phyloP scores from a whole-genome alignment of 2,329 filamentous ascomycete species.

The Clonostachys sp. region DNA sequence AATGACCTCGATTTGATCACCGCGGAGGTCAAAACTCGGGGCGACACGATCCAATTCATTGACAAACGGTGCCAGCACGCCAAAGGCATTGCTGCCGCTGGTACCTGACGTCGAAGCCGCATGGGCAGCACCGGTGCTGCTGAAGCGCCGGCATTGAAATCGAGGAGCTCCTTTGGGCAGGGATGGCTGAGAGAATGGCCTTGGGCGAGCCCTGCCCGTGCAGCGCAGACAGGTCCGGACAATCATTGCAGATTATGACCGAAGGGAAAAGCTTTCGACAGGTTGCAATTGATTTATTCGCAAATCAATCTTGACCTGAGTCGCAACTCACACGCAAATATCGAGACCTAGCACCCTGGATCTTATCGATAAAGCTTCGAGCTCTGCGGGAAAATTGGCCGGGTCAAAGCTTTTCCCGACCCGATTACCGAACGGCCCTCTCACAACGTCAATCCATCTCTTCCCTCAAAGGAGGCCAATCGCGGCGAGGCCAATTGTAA shows the following conservation, averaged over 20 bases:
- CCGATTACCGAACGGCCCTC: slow-evolving; percentile 1
- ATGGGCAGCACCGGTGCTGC: slow-evolving; percentile 14
- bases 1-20: slow-evolving; percentile 76
- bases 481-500: slow-evolving; percentile 16
- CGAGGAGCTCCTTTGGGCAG: slow-evolving; percentile 13
- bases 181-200: neutral
- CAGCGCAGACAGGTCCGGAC: slow-evolving; percentile 25
- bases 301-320: too few species aligned
- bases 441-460: slow-evolving; percentile 1
- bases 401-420: too few species aligned
- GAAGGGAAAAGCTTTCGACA: too few species aligned
- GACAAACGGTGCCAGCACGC: slow-evolving; percentile 49
- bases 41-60: slow-evolving; percentile 81
- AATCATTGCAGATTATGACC: slow-evolving; percentile 18
- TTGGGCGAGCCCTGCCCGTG: slow-evolving; percentile 11
- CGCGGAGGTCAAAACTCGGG: slow-evolving; percentile 82
- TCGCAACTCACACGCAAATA: too few species aligned
- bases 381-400: too few species aligned
- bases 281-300: too few species aligned
- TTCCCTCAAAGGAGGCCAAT: neutral
- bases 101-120: slow-evolving; percentile 18
- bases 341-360: too few species aligned
- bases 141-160: slow-evolving; percentile 10
- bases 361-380: too few species aligned
- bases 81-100: slow-evolving; percentile 14